Evolutionary conservation across 208 protist genomes (phyloP), one percentile per base, ranked within the genome.

Genomic region (Trypanosomatidae sp.): DNA sequence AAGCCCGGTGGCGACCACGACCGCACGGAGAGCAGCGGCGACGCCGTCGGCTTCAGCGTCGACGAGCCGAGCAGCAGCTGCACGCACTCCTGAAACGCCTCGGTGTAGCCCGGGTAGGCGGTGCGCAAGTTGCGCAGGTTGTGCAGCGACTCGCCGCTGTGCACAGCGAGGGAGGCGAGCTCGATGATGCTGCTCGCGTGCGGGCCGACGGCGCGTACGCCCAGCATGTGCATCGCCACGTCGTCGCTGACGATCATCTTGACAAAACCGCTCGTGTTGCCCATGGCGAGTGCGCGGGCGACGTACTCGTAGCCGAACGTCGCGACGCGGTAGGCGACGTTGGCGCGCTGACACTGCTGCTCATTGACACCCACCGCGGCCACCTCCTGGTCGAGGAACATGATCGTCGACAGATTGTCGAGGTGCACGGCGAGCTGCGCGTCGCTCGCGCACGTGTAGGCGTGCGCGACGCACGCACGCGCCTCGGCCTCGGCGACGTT

Each of bases 371-470:
- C 87, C 3, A 92, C 83, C 7, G 77, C 66, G 1, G 87, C 80
- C 3, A 95, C 79, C 38, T 95, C 82, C 46, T 89, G 80, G 53
- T 94, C 82, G 3, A 95, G 64, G 54, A 95, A 95, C 83, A 95
- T 91, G 49, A 95, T 95, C 10, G 81, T 91, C 15, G 87, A 95
- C 4, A 95, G 51, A 32, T 95, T 95, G 54, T 92, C 78, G 1
- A 92, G 51, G 22, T 53, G 42, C 16, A 73, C 56, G 47, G 62
- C 63, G 33, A 79, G 48, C 42, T 92, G 70, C 2, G 71, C 71
- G 43, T 92, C 78, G 0, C 71, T 74, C 40, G 68, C 69, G 3
- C 71, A 48, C 20, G 24, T 60, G 65, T 88, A 95, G 59, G 92
- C 89, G 47, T 89, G 79, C 23, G 92, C 81, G 21, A 95, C 64